Base-by-base conservation (phyloP, 208 protist genomes). In the Crithidia brevicula region DNA sequence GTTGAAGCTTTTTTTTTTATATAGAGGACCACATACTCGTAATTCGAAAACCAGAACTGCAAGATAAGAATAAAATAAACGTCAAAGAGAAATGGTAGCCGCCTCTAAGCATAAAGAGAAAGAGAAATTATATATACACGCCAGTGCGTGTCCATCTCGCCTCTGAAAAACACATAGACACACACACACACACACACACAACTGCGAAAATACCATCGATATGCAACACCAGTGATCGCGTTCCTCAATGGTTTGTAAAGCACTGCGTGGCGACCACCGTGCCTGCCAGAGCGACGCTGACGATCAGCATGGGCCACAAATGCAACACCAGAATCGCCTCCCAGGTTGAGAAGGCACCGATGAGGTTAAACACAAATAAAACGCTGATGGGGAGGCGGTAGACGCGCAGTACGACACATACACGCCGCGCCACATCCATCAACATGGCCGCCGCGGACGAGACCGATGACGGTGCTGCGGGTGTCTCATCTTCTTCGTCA, bases 301-400 rank as follows among this genome's bases (percentile, higher is more conserved):
- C 51, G 40, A 72, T 57, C 38, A 60, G 42, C 64, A 36, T 61
- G 11, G 43, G 53, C 64, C 36, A 60, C 49, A 58, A 34, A 42
- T 59, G 36, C 20, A 72, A 18, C 27, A 72, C 38, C 3, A 43
- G 25, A 58, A 63, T 61, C 22, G 56, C 51, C 51, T 72, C 46
- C 43, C 56, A 54, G 25, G 45, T 53, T 1, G 43, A 13, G 25
- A 64, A 64, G 4, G 58, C 58, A 3, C 58, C 58, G 10, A 64
- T 30, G 8, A 64, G 23, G 45, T 64, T 64, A 20, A 64, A 52
- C 0, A 64, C 43, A 1, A 64, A 20, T 3, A 64, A 25, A n/a
- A 52, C 4, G 30, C 43, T 28, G 18, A 64, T 42, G 28, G 58
- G 58, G 16, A 64, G 58, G 0, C 45, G 40, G 16, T 52, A 50